These are phyloP conservation scores for Echites panduratus DNA, from an alignment of 257 asterid species.

Conservation along the genomic window DNA sequence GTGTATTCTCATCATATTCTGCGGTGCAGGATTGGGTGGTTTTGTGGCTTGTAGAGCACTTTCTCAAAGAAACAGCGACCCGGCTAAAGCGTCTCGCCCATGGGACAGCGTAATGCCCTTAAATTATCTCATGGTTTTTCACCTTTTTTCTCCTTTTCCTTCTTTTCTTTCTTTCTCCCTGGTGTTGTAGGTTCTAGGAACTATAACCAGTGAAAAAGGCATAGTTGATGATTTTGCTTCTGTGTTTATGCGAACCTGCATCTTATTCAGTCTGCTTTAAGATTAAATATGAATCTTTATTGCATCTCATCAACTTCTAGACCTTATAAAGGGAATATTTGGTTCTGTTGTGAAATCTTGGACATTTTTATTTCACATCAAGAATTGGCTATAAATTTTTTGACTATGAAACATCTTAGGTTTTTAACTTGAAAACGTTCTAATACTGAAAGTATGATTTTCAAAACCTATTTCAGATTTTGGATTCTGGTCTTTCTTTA, in stretches of 20 bases:
- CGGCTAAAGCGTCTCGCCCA: conserved; percentile 92
- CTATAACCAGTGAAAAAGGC: neutral
- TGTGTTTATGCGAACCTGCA: neutral
- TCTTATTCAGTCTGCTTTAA: neutral
- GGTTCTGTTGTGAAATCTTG: neutral
- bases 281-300: neutral
- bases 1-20: conserved; percentile 17
- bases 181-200: neutral
- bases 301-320: neutral
- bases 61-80: conserved; percentile 79
- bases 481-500: neutral
- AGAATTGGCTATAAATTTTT: neutral
- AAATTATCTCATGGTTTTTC: conserved; percentile 6
- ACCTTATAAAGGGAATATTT: neutral
- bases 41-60: conserved; percentile 90
- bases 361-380: neutral
- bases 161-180: neutral
- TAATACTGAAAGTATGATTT: neutral
- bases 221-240: neutral
- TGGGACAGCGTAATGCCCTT: conserved; percentile 78
- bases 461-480: conserved; percentile 1
- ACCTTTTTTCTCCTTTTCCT: neutral
- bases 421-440: neutral
- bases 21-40: conserved; percentile 84
- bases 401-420: neutral